Conservation (phyloP, 208 protist species). For the Acanthamoeba castellanii region DNA sequence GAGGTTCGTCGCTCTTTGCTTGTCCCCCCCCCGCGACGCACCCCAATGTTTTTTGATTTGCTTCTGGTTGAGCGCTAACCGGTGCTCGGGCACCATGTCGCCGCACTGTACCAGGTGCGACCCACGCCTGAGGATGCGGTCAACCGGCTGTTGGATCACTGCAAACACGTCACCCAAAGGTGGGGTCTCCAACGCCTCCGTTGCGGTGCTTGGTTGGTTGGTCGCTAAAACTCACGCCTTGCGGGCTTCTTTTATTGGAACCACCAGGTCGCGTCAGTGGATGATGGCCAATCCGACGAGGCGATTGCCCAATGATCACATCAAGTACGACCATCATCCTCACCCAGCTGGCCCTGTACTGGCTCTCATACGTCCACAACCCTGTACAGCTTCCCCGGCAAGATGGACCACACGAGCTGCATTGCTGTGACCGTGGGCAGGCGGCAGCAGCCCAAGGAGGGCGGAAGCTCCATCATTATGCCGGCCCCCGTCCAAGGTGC, state of each 20-base stretch:
- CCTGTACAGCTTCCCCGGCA: conserved; percentile 76
- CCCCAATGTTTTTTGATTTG: background rate
- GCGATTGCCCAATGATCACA: conserved; percentile 64
- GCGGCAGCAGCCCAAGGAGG: background rate
- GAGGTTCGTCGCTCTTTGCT: background rate
- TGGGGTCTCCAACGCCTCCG: background rate
- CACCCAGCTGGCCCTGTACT: no score
- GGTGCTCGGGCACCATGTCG: background rate
- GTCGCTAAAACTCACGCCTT: background rate
- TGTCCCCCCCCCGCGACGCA: background rate
- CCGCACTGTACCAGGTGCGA: background rate
- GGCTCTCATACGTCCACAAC: background rate
- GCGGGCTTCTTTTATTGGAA: background rate
- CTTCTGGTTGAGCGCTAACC: background rate
- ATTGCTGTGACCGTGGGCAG: conserved; percentile 74
- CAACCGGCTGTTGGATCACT: conserved; percentile 46
- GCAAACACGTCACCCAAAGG: conserved; percentile 51
- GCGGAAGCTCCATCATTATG: background rate
- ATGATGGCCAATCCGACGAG: conserved; percentile 64
- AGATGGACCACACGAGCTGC: conserved; percentile 85
- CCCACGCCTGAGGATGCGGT: conserved; percentile 9
- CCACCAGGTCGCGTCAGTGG: conserved; percentile 44
- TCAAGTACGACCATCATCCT: conserved; percentile 21
- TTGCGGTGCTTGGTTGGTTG: background rate
- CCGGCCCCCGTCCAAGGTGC: conserved; percentile 6